Conservation (phyloP, 176 grass and related monocot species). For the Cocos nucifera region DNA sequence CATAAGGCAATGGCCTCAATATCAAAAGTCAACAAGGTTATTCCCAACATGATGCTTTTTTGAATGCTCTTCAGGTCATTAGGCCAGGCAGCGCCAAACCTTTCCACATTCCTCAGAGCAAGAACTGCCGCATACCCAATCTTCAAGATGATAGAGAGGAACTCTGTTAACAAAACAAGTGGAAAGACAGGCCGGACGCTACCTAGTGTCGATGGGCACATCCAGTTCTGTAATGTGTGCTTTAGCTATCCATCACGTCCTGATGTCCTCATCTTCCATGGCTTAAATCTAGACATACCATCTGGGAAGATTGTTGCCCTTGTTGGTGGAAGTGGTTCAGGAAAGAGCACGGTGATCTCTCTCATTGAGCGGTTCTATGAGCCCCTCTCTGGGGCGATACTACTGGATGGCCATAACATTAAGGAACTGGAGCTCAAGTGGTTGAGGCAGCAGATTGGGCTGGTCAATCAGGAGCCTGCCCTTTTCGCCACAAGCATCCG, state of each 20-base stretch:
- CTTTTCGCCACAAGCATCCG: slow-evolving; percentile 96
- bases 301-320: slow-evolving; percentile 77
- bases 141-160: slow-evolving; percentile 98
- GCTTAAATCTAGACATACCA: slow-evolving; percentile 66
- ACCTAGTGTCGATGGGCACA: slow-evolving; percentile 48
- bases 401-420: slow-evolving; percentile 63
- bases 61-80: slow-evolving; percentile 40
- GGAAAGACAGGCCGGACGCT: slow-evolving; percentile 40
- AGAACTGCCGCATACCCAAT: slow-evolving; percentile 83
- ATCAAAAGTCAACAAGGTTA: too few relatives aligned
- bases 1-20: too few relatives aligned
- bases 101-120: slow-evolving; percentile 85
- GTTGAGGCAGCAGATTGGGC: slow-evolving; percentile 75
- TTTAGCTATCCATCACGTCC: slow-evolving; percentile 90
- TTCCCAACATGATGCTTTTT: too few relatives aligned
- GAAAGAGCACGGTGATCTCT: slow-evolving; percentile 92
- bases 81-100: slow-evolving; percentile 82
- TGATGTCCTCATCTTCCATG: slow-evolving; percentile 67
- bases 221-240: slow-evolving; percentile 49
- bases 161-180: slow-evolving; percentile 51
- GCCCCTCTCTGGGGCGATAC: slow-evolving; percentile 44
- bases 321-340: slow-evolving; percentile 88
- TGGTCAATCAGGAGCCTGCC: slow-evolving; percentile 97
- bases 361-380: slow-evolving; percentile 98
- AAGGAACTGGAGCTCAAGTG: slow-evolving; percentile 75